Percentiles rank a stretch among this genome's conserved stretches.
These are phyloP conservation scores for Coprinopsis cinerea DNA, from an alignment of 768 basidiomycete species.

Conservation along the genomic window DNA sequence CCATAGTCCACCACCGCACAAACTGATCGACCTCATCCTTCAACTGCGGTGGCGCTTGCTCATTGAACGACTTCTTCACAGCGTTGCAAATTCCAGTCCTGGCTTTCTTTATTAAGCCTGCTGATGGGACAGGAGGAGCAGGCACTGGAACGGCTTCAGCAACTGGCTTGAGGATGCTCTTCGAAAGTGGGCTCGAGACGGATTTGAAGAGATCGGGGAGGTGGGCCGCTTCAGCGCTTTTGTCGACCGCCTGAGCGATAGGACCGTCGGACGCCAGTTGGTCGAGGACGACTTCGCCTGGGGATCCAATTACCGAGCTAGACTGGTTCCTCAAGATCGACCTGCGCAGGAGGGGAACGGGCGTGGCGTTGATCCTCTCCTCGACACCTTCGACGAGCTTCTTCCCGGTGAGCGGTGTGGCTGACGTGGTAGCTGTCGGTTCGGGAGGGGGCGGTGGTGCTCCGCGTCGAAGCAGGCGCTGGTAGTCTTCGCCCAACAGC, in stretches of 20 bases:
- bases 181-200: constrained; percentile 2
- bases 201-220: constrained; percentile 19
- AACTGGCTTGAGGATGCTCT: not conserved
- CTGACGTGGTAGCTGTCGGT: constrained; percentile 15
- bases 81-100: constrained; percentile 4
- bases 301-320: constrained; percentile 37
- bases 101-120: constrained; percentile 10
- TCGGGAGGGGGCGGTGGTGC: constrained; percentile 23
- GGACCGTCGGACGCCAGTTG: constrained; percentile 43
- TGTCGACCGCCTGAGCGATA: constrained; percentile 40
- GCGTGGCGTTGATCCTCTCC: constrained; percentile 26
- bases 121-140: not conserved
- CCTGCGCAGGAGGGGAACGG: constrained; percentile 34
- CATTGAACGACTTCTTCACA: constrained; percentile 8
- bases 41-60: constrained; percentile 26
- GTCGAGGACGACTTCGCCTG: constrained; percentile 35
- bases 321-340: constrained; percentile 43
- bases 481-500: constrained; percentile 64
- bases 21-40: constrained; percentile 19
- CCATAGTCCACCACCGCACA: constrained; percentile 52
- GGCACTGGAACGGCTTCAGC: not conserved
- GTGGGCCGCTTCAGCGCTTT: constrained; percentile 17
- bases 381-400: not conserved
- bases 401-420: constrained; percentile 11
- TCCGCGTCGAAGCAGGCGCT: constrained; percentile 57